Evolutionary conservation across 495 filamentous ascomycete genomes (phyloP).

Genomic region (Alectoria sarmentosa): DNA sequence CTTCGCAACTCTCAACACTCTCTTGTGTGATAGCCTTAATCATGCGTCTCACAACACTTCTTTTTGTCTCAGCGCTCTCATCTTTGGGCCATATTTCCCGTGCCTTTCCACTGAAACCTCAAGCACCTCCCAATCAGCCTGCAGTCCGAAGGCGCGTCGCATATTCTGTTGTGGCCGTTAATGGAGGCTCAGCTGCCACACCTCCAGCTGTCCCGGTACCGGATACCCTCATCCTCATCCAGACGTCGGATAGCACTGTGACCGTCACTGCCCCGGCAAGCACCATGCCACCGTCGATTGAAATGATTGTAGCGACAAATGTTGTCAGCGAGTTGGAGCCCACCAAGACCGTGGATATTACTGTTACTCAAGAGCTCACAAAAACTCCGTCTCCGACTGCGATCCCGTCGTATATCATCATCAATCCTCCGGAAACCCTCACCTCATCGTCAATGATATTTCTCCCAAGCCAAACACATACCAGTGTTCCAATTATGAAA

Average conservation of each 20-base stretch:
- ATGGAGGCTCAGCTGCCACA: constrained; percentile 31
- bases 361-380: constrained; percentile 2
- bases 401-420: background rate
- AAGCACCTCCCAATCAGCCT: constrained; percentile 5
- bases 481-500: constrained; percentile 30
- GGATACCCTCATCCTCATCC: constrained; percentile 32
- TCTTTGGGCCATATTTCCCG: constrained; percentile 2
- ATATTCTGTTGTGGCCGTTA: constrained; percentile 46
- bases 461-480: constrained; percentile 4
- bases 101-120: constrained; percentile 15
- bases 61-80: background rate
- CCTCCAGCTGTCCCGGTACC: constrained; percentile 19
- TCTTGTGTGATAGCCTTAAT: background rate
- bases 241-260: constrained; percentile 27
- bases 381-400: constrained; percentile 3
- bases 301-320: constrained; percentile 23
- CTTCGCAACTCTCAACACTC: background rate
- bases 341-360: constrained; percentile 18
- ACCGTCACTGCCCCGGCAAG: constrained; percentile 27
- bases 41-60: constrained; percentile 11
- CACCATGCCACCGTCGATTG: constrained; percentile 18
- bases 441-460: background rate
- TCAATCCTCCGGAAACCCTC: constrained; percentile 12
- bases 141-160: constrained; percentile 24
- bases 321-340: constrained; percentile 10